Base-by-base conservation (phyloP, 2,329 filamentous ascomycete species). In the Pseudocercospora ulei region DNA sequence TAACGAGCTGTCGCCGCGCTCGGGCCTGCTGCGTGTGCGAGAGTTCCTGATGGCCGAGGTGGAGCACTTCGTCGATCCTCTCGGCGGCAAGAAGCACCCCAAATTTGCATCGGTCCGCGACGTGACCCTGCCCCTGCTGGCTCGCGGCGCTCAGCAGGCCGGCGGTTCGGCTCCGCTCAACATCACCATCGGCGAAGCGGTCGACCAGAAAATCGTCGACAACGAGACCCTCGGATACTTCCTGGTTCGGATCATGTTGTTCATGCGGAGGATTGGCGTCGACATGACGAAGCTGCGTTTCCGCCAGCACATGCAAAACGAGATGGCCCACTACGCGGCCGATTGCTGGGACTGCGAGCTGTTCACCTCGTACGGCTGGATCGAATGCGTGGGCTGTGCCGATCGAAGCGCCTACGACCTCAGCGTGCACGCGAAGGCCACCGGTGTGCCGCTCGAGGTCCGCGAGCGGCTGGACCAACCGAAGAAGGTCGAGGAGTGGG, bases 11-110 rank as follows among this genome's bases (percentile, higher is more conserved):
- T 95, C 90, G 0, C 90, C 90, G 6, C 77, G 90, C 39, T 76
- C 84, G 48, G 90, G 90, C 65, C 77, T 98, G 25, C 68, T 98
- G 42, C 82, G 90, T 54, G 90, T 98, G 27, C 83, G 90, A 55
- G 90, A 98, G 63, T 96, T 98, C 67, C 67, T 95, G 55, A 96
- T 98, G 90, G 90, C 88, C 14, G 90, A 98, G 66, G 94, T 98
- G 54, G 90, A 98, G 69, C 90, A 98, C 64, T 98, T 84, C 59
- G 90, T 98, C 51, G 90, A 98, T 57, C 90, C 90, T 7, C 72
- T 90, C 57, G 78, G 85, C 58, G 85, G 86, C 65, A 98, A 98
- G 76, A 92, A 90, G 67, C 90, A 98, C 62, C 66, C 73, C 36
- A 81, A 87, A 40, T 98, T 98, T 65, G 65, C 76, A 29, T 83